phyloP scores from a whole-genome alignment of 768 basidiomycete genomes.

The Leccinum imitatum region DNA sequence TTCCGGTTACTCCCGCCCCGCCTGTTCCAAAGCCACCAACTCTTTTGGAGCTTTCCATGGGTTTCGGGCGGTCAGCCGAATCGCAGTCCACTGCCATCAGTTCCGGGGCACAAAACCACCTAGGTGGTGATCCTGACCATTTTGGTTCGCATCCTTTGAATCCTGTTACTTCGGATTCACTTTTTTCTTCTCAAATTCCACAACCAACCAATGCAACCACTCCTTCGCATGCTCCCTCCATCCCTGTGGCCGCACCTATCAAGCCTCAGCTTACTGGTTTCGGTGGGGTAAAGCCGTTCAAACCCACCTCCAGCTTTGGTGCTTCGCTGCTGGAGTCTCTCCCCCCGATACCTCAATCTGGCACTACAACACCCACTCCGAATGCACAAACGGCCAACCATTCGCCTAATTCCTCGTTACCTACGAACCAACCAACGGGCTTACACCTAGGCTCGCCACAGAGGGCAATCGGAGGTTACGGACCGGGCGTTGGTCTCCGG shows the following conservation, averaged over 20 bases:
- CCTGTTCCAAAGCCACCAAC: conserved; percentile 78
- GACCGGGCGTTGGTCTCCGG: conserved; percentile 48
- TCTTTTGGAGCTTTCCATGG: conserved; percentile 73
- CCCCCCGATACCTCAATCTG: conserved; percentile 69
- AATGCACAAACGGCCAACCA: conserved; percentile 13
- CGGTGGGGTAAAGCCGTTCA: conserved; percentile 74
- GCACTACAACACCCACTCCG: conserved; percentile 45
- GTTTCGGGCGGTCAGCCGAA: conserved; percentile 34
- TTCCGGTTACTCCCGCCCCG: conserved; percentile 55
- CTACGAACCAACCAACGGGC: conserved; percentile 36
- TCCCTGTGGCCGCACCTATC: conserved; percentile 32
- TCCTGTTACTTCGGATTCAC: conserved; percentile 44
- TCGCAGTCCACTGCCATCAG: conserved; percentile 33
- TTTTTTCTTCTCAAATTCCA: conserved; percentile 45
- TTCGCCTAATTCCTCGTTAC: conserved; percentile 27
- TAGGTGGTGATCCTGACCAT: conserved; percentile 7
- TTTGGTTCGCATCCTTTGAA: conserved; percentile 25
- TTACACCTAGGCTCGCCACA: conserved; percentile 4
- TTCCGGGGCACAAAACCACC: conserved; percentile 25
- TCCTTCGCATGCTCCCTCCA: conserved; percentile 34
- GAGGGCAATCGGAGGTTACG: conserved; percentile 19
- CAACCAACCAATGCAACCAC: conserved; percentile 51
- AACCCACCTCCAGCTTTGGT: conserved; percentile 79
- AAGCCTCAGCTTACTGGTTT: conserved; percentile 51
- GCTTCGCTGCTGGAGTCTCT: conserved; percentile 70